phyloP scores from a whole-genome alignment of 495 filamentous ascomycete species.

The Evernia prunastri region DNA sequence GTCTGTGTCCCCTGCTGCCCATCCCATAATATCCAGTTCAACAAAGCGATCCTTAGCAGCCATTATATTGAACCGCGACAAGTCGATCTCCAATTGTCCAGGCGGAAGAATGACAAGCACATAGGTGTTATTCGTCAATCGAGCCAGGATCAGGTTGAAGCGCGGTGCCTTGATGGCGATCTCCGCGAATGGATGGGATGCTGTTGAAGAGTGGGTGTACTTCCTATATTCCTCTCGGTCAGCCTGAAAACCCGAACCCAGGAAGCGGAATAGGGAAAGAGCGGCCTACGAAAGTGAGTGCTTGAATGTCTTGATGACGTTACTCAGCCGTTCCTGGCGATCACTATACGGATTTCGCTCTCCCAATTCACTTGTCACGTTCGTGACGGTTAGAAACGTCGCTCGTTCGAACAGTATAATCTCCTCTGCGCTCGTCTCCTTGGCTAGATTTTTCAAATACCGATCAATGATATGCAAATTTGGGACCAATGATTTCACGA shows the following conservation, averaged over 20 bases:
- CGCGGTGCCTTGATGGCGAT: conserved; percentile 61
- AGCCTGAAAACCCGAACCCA: conserved; percentile 35
- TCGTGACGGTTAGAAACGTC: conserved; percentile 88
- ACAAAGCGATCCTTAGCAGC: conserved; percentile 76
- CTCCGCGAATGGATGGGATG: conserved; percentile 55
- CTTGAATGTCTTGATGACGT: conserved; percentile 97
- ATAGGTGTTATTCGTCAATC: conserved; percentile 94
- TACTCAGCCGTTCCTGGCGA: conserved; percentile 87
- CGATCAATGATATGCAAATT: conserved; percentile 85
- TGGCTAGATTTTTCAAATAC: conserved; percentile 69
- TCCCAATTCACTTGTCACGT: conserved; percentile 66
- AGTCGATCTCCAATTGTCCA: conserved; percentile 80
- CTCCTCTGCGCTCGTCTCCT: conserved; percentile 84
- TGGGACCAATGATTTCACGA: conserved; percentile 92
- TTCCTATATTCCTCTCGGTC: conserved; percentile 16
- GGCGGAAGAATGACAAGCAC: conserved; percentile 85
- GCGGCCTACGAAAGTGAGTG: conserved; percentile 55
- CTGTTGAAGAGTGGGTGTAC: conserved; percentile 46
- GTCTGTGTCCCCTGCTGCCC: conserved; percentile 1
- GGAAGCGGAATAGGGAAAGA: conserved; percentile 31
- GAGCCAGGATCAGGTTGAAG: conserved; percentile 87
- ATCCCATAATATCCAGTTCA: conserved; percentile 13
- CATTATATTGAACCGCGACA: conserved; percentile 79
- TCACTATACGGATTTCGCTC: conserved; percentile 79
- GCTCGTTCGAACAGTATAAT: conserved; percentile 92